Evolutionary conservation across 257 asterid genomes (phyloP), one percentile per base, ranked within the genome.

Genomic region (Leonotis leonurus): DNA sequence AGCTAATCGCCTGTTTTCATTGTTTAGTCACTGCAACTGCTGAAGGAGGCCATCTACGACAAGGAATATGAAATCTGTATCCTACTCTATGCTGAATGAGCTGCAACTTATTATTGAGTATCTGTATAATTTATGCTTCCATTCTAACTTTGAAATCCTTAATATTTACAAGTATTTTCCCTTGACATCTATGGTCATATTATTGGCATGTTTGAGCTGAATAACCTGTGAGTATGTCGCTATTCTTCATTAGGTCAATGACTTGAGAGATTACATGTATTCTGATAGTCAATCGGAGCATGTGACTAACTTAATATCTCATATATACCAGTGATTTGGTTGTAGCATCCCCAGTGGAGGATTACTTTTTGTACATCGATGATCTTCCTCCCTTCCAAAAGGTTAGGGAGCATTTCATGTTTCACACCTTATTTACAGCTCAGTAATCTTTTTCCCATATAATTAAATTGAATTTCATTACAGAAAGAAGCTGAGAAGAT

Each of bases 171-270:
- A 91, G 96, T 92, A 68, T 85, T 92, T 67, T 89, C 97, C 32
- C 94, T 92, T 26, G 96, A 92, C 70, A 70, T 92, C 59, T 92
- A 89, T 71, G 99, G 95, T 27, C 83, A 92, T 67, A 87, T 89
- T 21, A 89, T 92, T 69, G 97, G 97, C 75, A 87, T 92, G 99
- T 92, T 92, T 77, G 97, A 92, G 85, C 83, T 85, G 73, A 92
- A 92, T 78, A 92, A 92, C 79, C 95, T 92, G 99, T 92, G 80
- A 86, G 96, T 80, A 55, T 65, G 11, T 46, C 68, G 26, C 21
- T 13, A 17, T 53, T 44, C 40, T 17, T 44, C 25, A 21, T 69
- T 65, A 43, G 45, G 24, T 50, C 39, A 62, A 55, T 45, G 29
- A 39, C 52, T 45, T 39, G 20, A 45, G 32, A 13, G 54, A 62